Percentiles rank a stretch among this genome's conserved stretches.
phyloP scores from a whole-genome alignment of 441 rosid species.

The Eruca vesicaria region DNA sequence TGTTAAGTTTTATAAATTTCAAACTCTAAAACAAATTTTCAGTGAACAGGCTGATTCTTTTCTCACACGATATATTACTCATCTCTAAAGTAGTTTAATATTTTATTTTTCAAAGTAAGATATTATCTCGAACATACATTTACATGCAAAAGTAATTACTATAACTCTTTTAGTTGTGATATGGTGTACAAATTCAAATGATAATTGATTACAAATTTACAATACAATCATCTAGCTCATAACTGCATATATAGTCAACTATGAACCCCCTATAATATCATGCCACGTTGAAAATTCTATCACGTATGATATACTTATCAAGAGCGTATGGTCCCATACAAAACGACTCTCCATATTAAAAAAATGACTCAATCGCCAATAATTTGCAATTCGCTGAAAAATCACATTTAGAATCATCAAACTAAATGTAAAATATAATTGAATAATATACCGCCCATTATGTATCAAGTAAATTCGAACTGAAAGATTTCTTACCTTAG shows the following conservation, averaged over 20 bases:
- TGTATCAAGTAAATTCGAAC: slow-evolving; percentile 22
- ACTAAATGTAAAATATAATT: slow-evolving; percentile 2
- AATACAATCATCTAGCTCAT: slow-evolving; percentile 7
- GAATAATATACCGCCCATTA: slow-evolving; percentile 25
- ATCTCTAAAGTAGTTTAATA: neutral
- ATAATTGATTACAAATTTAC: slow-evolving; percentile 22
- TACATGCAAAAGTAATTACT: neutral
- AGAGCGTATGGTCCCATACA: slow-evolving; percentile 18
- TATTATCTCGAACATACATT: neutral
- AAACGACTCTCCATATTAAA: slow-evolving; percentile 22
- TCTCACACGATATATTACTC: too few relatives aligned
- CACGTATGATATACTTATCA: slow-evolving; percentile 13
- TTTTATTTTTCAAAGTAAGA: neutral
- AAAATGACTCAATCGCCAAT: slow-evolving; percentile 19
- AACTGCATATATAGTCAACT: slow-evolving; percentile 32
- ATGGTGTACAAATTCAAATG: slow-evolving; percentile 21
- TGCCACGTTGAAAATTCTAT: slow-evolving; percentile 31
- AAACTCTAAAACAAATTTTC: neutral
- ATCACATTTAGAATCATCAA: neutral
- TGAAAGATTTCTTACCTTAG: slow-evolving; percentile 22
- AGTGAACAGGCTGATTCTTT: neutral
- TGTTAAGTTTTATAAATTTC: neutral
- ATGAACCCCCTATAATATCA: slow-evolving; percentile 16
- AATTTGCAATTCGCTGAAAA: slow-evolving; percentile 12
- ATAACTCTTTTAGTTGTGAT: too few relatives aligned